Percentiles rank a stretch among this genome's conserved stretches.
These are phyloP conservation scores for Nakazawaea populi DNA, from an alignment of 805 yeast genomes.

Conservation along the genomic window DNA sequence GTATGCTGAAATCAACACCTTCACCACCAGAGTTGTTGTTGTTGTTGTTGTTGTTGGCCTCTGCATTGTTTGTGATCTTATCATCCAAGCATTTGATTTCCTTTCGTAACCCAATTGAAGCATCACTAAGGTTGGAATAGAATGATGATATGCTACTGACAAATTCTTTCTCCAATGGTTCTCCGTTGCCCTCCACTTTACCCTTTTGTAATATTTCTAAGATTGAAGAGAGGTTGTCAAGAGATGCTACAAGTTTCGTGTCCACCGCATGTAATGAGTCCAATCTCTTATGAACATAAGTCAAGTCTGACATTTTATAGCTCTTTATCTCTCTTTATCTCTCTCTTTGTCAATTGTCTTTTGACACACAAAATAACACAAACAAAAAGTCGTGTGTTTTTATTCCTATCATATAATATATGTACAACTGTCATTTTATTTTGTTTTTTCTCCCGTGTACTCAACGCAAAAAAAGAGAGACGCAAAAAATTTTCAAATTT, in stretches of 20 bases:
- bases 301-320: slow-evolving; percentile 1
- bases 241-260: slow-evolving; percentile 39
- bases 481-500: slow-evolving; percentile 1
- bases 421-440: neutral
- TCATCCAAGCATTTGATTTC: slow-evolving; percentile 65
- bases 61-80: slow-evolving; percentile 43
- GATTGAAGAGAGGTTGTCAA: slow-evolving; percentile 43
- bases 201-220: slow-evolving; percentile 34
- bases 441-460: neutral
- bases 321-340: neutral
- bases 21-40: slow-evolving; percentile 5
- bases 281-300: slow-evolving; percentile 42
- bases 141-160: slow-evolving; percentile 38
- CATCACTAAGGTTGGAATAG: slow-evolving; percentile 47
- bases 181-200: slow-evolving; percentile 16
- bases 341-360: neutral
- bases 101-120: slow-evolving; percentile 54
- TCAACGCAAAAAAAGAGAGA: neutral
- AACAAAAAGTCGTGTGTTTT: slow-evolving; percentile 11
- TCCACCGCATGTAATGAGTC: slow-evolving; percentile 50
- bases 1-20: slow-evolving; percentile 23
- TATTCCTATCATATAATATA: neutral
- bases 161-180: slow-evolving; percentile 27
- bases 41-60: slow-evolving; percentile 10
- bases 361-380: no score